Evolutionary conservation across 768 basidiomycete genomes (phyloP), one percentile per base, ranked within the genome.

Genomic region (Leccinum olivaceopallidum): DNA sequence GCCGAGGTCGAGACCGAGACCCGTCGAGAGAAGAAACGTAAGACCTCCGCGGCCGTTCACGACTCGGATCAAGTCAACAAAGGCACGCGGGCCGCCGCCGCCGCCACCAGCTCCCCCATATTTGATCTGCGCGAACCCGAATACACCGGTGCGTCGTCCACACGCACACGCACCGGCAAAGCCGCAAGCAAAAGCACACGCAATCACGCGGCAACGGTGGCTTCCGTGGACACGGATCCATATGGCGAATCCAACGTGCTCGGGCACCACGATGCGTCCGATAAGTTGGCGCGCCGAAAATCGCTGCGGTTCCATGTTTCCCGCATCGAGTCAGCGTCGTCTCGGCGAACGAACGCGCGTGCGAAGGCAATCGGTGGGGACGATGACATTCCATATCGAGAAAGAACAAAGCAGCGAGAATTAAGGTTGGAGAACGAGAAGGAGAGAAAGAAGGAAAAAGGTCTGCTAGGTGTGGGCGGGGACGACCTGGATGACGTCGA

Each of bases 221-320:
- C 58, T 24, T 26, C 32, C 47, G 50, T 60, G 6, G 64, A 58
- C 52, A 59, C 54, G 53, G 57, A 56, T 34, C 80, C 84, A 3
- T 93, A 84, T 65, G 92, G 95, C 56, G 97, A 98, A 69, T 80
- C 85, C 4, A 84, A 83, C 1, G 72, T 82, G 16, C 81, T 98
- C 18, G 81, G 83, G 59, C 76, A 82, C 36, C 84, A 85, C 10
- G 96, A 98, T 65, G 83, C 87, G 22, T 82, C 81, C 6, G 96
- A 98, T 78, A 97, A 97, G 73, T 83, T 79, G 20, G 87, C 90
- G 4, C 86, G 89, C 58, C 89, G 86, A 65, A 90, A 89, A 65
- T 85, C 91, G 7, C 82, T 98, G 34, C 88, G 90, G 37, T 99
- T 98, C 85, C 92, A 98, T 75, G 94, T 94, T 5, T 84, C 92